Evolutionary conservation across 2,329 filamentous ascomycete genomes (phyloP).

Genomic region (Ascochyta viciae-villosae): DNA sequence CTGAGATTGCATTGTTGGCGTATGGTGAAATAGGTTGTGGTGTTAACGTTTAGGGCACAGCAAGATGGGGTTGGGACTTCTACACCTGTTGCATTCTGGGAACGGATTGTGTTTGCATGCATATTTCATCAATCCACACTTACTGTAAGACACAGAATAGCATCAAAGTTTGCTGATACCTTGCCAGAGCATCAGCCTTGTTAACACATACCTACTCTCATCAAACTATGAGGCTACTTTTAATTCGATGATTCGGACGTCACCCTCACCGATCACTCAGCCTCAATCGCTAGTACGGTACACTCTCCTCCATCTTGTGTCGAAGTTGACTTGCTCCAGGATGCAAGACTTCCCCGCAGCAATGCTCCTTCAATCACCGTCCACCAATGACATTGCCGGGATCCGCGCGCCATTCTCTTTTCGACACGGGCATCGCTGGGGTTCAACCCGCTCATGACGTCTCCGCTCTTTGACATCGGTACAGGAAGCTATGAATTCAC

Average conservation of each 20-base stretch:
- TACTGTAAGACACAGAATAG: constrained; percentile 5
- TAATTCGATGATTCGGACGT: not conserved
- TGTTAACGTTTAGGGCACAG: not conserved
- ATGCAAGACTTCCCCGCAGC: constrained; percentile 22
- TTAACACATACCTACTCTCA: not conserved
- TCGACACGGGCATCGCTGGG: constrained; percentile 29
- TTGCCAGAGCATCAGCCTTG: not conserved
- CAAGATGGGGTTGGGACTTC: not conserved
- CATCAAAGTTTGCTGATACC: not conserved
- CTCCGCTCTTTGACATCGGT: constrained; percentile 14
- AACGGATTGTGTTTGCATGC: constrained; percentile 8
- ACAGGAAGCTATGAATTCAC: constrained; percentile 21
- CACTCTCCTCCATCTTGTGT: not conserved
- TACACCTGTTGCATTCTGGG: constrained; percentile 12
- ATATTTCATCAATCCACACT: constrained; percentile 6
- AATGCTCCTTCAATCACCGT: constrained; percentile 23
- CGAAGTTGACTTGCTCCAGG: not conserved
- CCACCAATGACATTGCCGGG: constrained; percentile 34
- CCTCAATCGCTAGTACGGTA: not conserved
- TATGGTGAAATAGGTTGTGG: not conserved
- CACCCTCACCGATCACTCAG: not conserved
- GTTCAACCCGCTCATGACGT: constrained; percentile 24
- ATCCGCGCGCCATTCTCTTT: constrained; percentile 19
- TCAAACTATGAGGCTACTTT: not conserved
- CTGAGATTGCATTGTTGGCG: constrained; percentile 14